Conservation (phyloP, 331 rosid species). For the Arachis monticola region DNA sequence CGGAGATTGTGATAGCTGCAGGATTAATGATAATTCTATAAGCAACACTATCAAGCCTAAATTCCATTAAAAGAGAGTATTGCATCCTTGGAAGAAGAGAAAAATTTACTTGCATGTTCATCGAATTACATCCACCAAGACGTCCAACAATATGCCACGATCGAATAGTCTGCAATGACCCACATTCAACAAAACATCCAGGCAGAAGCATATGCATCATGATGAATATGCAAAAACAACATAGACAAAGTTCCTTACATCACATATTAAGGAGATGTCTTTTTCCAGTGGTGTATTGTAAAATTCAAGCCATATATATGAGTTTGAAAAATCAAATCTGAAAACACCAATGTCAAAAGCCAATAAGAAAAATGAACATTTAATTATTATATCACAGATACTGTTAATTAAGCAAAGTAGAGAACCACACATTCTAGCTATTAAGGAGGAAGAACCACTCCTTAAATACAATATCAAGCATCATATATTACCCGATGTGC, state of each 20-base stretch:
- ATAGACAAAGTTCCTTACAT: constrained; percentile 64
- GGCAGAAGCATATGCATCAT: constrained; percentile 10
- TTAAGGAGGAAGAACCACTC: background rate
- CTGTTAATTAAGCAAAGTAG: too few relatives aligned
- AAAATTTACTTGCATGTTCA: constrained; percentile 87
- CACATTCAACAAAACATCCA: constrained; percentile 37
- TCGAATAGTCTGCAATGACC: constrained; percentile 63
- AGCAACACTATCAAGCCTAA: constrained; percentile 31
- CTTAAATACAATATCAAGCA: background rate
- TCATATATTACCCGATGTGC: background rate
- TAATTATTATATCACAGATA: constrained; percentile 19
- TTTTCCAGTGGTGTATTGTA: constrained; percentile 80
- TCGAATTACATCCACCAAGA: constrained; percentile 92
- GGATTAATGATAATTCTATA: constrained; percentile 32
- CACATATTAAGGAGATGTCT: constrained; percentile 74
- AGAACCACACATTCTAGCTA: too few relatives aligned
- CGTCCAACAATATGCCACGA: constrained; percentile 92
- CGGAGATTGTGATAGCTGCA: constrained; percentile 81
- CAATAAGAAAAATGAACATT: constrained; percentile 30
- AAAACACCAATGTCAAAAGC: constrained; percentile 32
- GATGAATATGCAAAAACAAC: constrained; percentile 20
- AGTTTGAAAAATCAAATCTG: constrained; percentile 88
- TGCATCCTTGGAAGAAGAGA: background rate
- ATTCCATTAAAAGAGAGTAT: background rate
- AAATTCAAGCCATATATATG: constrained; percentile 88